Evolutionary conservation across 1,284 basidiomycete species (phyloP), one percentile per base, ranked within the genome.

Genomic region (Naganishia liquefaciens): DNA sequence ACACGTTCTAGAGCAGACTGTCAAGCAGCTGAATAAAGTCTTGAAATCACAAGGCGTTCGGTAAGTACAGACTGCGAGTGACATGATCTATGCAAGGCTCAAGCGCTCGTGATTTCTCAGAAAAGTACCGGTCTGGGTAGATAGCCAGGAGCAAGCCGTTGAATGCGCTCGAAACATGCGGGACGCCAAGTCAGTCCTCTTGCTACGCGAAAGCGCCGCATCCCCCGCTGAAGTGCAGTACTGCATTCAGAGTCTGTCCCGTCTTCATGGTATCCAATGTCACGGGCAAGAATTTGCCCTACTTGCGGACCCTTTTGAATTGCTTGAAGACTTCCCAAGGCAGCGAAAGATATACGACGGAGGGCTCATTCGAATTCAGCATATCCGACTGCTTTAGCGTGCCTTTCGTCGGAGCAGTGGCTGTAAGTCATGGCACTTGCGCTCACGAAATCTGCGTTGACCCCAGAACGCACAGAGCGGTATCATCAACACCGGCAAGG

Each of bases 191-290:
- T 88, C 51, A 65, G 82, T 68, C 63, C 44, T 28, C 43, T 57
- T 68, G n/a, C n/a, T n/a, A n/a, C n/a, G n/a, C 44, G 23, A 47
- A 33, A 4, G n/a, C n/a, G n/a, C n/a, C n/a, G n/a, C n/a, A n/a
- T n/a, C n/a, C n/a, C n/a, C n/a, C n/a, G n/a, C n/a, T n/a, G n/a
- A n/a, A n/a, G n/a, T n/a, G n/a, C n/a, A n/a, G n/a, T 40, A 13
- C 28, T 40, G 53, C 28, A 13, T 28, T 4, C 62, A 91, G 91
- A 74, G 77, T 96, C 73, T 95, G 93, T 73, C 94, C 94, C 0
- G 88, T 96, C 68, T 97, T 98, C 80, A 87, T 89, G 75, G 82
- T 96, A 33, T 96, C 93, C 11, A 99, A 98, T 74, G 93, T 98
- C 10, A 95, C 93, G 0, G 96, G 96, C 21, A 85, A 89, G 69